phyloP scores from a whole-genome alignment of 192 early-diverging fungal genomes.

The Backusella morwellensis region DNA sequence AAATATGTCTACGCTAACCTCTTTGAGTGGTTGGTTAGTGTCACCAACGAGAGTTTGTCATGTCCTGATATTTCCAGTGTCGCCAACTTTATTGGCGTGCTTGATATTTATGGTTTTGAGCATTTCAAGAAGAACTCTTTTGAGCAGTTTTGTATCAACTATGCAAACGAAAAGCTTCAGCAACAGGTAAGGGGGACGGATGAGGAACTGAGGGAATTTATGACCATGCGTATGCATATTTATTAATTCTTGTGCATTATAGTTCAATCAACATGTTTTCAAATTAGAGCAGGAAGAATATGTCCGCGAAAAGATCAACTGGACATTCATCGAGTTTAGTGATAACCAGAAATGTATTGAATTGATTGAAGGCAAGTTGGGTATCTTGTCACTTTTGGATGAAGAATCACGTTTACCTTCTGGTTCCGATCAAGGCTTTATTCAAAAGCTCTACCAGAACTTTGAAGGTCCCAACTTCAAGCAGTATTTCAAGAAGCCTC shows the following conservation, averaged over 20 bases:
- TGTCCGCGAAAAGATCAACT: conserved; percentile 91
- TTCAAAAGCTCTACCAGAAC: conserved; percentile 88
- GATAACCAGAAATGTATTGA: conserved; percentile 99
- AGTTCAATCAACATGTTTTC: conserved; percentile 99
- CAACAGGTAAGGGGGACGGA: conserved; percentile 54
- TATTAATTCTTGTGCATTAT: neutral
- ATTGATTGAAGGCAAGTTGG: conserved; percentile 94
- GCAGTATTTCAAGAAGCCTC: conserved; percentile 87
- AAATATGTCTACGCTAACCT: conserved; percentile 96
- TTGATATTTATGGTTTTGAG: conserved; percentile 99
- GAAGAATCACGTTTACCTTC: conserved; percentile 84
- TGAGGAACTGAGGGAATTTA: neutral
- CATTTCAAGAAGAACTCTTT: conserved; percentile 99
- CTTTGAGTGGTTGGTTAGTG: conserved; percentile 95
- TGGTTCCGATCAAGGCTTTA: conserved; percentile 81
- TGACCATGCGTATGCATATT: neutral
- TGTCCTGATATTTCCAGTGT: conserved; percentile 40
- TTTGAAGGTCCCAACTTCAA: conserved; percentile 66
- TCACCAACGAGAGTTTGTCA: conserved; percentile 84
- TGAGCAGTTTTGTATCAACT: conserved; percentile 99
- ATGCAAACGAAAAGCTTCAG: conserved; percentile 98
- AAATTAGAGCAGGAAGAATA: conserved; percentile 99
- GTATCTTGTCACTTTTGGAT: conserved; percentile 93
- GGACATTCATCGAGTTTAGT: conserved; percentile 98
- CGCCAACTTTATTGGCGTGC: conserved; percentile 89